Evolutionary conservation across 306 rosid species (phyloP), one percentile per base, ranked within the genome.

Genomic region (Argentina anserina): DNA sequence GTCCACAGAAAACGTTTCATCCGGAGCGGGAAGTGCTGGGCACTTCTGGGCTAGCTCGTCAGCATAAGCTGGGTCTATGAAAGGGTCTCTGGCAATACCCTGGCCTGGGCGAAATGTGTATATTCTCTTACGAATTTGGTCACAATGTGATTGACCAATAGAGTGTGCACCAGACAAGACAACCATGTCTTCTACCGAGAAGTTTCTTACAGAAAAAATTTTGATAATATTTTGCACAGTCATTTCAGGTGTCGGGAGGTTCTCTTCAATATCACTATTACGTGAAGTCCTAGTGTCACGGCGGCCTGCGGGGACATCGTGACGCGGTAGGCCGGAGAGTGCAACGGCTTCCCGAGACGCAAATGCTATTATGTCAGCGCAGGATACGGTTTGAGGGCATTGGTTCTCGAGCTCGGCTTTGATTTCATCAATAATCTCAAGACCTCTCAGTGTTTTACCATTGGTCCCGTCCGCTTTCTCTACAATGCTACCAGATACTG

Each of bases 141-240:
- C 71, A n/a, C 95, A 90, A 39, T 80, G 90, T 33, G 76, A 61
- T 1, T n/a, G 1, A 1, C 98, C 96, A 15, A 88, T 23, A 0
- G 96, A 90, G 75, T 92, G 98, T 14, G 87, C 89, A 15, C 94
- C 94, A 0, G 55, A 8, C 9, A 90, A 40, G n/a, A 75, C 62
- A 37, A 90, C 92, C 88, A 84, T 33, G 12, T 92, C 92, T 41
- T 85, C 92, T 0, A 37, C 0, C 8, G 3, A 70, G 76, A 88
- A 73, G 1, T 85, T 88, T 61, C 80, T 90, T 14, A 4, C 71
- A 0, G 5, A 3, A 62, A 86, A 92, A 15, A 81, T 52, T 2
- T 61, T 17, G 0, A 67, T 3, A 26, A 86, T 70, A 4, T 36
- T 60, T 0, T 84, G 73, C 1, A 88, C 1, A 0, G 61, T 0